Evolutionary conservation across 2,329 filamentous ascomycete genomes (phyloP).

Genomic region (Mollisiaceae sp.): DNA sequence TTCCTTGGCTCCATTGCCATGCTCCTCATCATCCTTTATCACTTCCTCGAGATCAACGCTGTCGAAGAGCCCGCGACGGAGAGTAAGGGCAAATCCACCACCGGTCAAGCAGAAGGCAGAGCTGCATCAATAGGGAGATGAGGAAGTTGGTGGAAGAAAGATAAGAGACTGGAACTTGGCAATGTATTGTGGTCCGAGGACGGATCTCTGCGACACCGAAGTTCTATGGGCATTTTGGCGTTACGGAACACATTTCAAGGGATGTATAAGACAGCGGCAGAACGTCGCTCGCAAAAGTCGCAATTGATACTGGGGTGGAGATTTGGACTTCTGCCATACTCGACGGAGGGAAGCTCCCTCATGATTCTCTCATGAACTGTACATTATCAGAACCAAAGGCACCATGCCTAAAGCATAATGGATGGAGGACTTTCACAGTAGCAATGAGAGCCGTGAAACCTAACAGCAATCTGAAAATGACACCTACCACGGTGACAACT

Average conservation of each 20-base stretch:
- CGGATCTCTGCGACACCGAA: neutral
- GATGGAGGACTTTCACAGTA: neutral
- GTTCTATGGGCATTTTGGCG: conserved; percentile 23
- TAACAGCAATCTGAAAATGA: neutral
- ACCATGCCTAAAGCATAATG: neutral
- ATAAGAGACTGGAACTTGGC: neutral
- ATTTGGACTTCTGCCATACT: neutral
- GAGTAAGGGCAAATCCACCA: conserved; percentile 27
- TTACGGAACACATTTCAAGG: conserved; percentile 12
- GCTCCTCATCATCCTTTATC: conserved; percentile 92
- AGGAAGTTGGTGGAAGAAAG: neutral
- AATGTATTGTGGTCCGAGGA: neutral
- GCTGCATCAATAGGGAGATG: conserved; percentile 27
- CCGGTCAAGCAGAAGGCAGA: conserved; percentile 30
- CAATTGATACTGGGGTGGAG: neutral
- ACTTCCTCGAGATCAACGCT: conserved; percentile 96
- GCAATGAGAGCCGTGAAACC: neutral
- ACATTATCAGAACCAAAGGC: conserved; percentile 9
- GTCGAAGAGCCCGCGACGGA: conserved; percentile 51
- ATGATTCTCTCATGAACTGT: neutral
- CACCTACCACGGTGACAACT: neutral
- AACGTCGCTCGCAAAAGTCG: conserved; percentile 4
- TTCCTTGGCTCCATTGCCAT: conserved; percentile 90
- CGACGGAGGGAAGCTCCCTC: neutral
- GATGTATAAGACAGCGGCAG: conserved; percentile 10